Percentiles rank a stretch among this genome's conserved stretches.
Evolutionary conservation across 768 basidiomycete genomes (phyloP).

Genomic region (Termitomyces heimii): DNA sequence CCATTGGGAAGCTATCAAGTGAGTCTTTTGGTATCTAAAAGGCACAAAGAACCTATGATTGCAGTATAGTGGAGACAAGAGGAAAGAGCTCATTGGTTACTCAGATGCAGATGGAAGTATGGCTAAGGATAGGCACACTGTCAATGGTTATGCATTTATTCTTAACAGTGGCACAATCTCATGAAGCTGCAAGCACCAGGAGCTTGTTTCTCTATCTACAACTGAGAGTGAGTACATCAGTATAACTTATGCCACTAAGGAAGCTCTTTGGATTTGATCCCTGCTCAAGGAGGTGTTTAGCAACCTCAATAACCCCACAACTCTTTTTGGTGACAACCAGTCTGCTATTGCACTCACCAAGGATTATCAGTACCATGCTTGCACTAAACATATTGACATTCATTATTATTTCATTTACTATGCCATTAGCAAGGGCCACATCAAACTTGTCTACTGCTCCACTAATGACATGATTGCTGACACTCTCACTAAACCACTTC

Average conservation of each 20-base stretch:
- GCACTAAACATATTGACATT: too few species aligned
- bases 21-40: neutral
- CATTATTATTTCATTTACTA: constrained; percentile 17
- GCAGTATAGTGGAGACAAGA: too few species aligned
- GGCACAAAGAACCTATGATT: neutral
- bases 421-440: constrained; percentile 12
- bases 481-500: too few species aligned
- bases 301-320: neutral
- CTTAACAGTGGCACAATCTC: too few species aligned
- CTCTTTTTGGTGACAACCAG: constrained; percentile 5
- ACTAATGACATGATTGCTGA: too few species aligned
- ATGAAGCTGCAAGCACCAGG: too few species aligned
- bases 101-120: too few species aligned
- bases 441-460: constrained; percentile 19
- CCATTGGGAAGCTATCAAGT: too few species aligned
- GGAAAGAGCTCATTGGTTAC: too few species aligned
- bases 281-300: constrained; percentile 16
- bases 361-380: neutral
- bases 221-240: too few species aligned
- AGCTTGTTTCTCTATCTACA: neutral
- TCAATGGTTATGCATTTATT: neutral
- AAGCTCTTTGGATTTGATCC: too few species aligned
- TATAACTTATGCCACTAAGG: constrained; percentile 20
- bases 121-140: neutral
- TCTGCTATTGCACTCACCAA: constrained; percentile 3